Evolutionary conservation across 176 grass and related monocot species (phyloP).

Genomic region (Lolium rigidum): DNA sequence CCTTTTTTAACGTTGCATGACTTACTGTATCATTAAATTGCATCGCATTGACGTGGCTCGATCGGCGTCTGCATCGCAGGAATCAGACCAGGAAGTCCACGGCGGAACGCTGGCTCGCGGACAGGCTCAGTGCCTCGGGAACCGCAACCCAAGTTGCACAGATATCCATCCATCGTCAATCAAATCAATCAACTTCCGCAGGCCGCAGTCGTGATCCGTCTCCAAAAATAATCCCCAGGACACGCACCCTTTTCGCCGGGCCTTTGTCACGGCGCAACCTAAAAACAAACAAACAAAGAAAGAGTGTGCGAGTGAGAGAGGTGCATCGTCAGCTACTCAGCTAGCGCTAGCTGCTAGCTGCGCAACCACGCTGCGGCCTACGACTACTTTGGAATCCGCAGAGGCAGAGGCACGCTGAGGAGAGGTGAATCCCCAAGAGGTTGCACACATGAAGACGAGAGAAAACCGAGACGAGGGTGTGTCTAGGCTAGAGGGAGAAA

Average conservation of each 20-base stretch:
- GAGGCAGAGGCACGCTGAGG: background rate
- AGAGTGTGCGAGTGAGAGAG: background rate
- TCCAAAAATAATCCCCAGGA: constrained; percentile 22
- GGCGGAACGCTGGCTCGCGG: background rate
- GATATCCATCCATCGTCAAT: constrained; percentile 37
- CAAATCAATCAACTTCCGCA: constrained; percentile 32
- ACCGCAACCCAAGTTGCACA: constrained; percentile 41
- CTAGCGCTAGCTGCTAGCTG: background rate
- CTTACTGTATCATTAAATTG: background rate
- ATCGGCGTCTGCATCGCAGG: background rate
- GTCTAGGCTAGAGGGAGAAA: too few species aligned
- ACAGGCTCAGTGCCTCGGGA: constrained; percentile 33
- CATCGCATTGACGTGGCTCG: background rate
- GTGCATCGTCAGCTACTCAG: background rate
- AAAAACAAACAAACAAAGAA: background rate
- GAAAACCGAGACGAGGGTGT: background rate
- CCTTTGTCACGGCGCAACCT: background rate
- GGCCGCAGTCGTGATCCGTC: constrained; percentile 4
- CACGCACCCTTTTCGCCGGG: constrained; percentile 13
- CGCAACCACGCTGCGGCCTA: too few species aligned
- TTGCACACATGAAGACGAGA: constrained; percentile 8
- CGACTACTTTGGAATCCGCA: too few species aligned
- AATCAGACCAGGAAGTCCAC: background rate
- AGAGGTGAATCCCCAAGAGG: constrained; percentile 31
- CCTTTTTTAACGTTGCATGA: too few species aligned